These are phyloP conservation scores for Fusarium sp. DNA, from an alignment of 2,329 filamentous ascomycete species.

Conservation along the genomic window DNA sequence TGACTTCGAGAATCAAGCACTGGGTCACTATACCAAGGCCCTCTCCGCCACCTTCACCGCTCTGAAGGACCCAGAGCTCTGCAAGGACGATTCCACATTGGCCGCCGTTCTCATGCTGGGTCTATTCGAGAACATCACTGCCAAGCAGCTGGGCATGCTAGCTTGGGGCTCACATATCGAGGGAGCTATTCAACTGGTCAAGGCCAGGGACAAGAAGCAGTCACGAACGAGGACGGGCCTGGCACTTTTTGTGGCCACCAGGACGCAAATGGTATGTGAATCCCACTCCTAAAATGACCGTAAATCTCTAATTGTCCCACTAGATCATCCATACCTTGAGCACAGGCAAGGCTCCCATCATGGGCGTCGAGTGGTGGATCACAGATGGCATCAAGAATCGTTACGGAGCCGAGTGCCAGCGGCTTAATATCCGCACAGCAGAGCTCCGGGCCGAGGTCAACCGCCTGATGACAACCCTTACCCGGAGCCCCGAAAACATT, in stretches of 20 bases:
- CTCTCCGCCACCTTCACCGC: conserved; percentile 68
- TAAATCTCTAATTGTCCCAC: conserved; percentile 13
- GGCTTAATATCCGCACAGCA: conserved; percentile 68
- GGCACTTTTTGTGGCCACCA: conserved; percentile 71
- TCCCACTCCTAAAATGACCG: not conserved
- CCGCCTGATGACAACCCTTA: conserved; percentile 62
- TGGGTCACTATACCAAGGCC: conserved; percentile 70
- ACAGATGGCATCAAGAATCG: conserved; percentile 66
- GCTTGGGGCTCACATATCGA: conserved; percentile 77
- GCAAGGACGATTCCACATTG: conserved; percentile 70
- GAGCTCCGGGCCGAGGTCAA: conserved; percentile 71
- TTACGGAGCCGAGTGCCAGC: conserved; percentile 64
- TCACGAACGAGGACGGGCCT: conserved; percentile 68
- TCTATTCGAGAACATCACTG: conserved; percentile 73
- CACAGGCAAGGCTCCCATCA: conserved; percentile 65
- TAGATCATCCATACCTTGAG: conserved; percentile 73
- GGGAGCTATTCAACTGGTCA: conserved; percentile 74
- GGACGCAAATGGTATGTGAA: conserved; percentile 70
- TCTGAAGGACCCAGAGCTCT: conserved; percentile 64
- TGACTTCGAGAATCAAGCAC: conserved; percentile 58
- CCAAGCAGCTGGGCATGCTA: conserved; percentile 67
- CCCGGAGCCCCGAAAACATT: conserved; percentile 65
- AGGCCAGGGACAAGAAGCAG: conserved; percentile 70
- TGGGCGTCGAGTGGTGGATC: conserved; percentile 74
- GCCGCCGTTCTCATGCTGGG: conserved; percentile 73